phyloP scores from a whole-genome alignment of 192 early-diverging fungal species.

The Bifiguratus adelaidae region DNA sequence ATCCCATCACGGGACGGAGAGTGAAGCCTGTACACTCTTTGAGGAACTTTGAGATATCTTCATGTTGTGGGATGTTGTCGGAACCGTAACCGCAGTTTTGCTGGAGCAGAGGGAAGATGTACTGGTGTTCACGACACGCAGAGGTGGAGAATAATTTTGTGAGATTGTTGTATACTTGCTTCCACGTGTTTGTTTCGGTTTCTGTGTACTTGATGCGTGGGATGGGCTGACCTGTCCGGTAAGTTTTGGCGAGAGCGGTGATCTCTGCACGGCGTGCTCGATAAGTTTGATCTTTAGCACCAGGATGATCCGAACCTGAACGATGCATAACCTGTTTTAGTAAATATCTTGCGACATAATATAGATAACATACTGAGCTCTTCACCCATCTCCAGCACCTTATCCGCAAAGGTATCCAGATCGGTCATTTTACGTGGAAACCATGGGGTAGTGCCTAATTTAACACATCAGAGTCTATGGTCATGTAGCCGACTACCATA shows the following conservation, averaged over 20 bases:
- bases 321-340: neutral
- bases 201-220: slow-evolving; percentile 75
- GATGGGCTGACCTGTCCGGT: slow-evolving; percentile 63
- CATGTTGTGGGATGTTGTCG: slow-evolving; percentile 84
- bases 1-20: slow-evolving; percentile 87
- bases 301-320: slow-evolving; percentile 82
- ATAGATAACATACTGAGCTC: slow-evolving; percentile 46
- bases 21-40: slow-evolving; percentile 94
- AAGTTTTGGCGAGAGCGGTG: slow-evolving; percentile 71
- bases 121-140: slow-evolving; percentile 88
- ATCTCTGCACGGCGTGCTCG: slow-evolving; percentile 76
- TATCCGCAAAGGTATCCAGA: slow-evolving; percentile 85
- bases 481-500: neutral
- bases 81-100: slow-evolving; percentile 85
- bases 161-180: slow-evolving; percentile 64
- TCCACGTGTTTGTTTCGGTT: slow-evolving; percentile 79
- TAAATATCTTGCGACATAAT: neutral
- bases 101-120: slow-evolving; percentile 79
- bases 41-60: slow-evolving; percentile 80
- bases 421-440: slow-evolving; percentile 90
- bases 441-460: slow-evolving; percentile 62
- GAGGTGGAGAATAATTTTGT: slow-evolving; percentile 65
- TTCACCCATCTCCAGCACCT: slow-evolving; percentile 87
- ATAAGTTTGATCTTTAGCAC: slow-evolving; percentile 79
- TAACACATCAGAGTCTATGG: slow-evolving; percentile 3